Evolutionary conservation across 2,329 filamentous ascomycete species (phyloP).

Genomic region (Venturia effusa): DNA sequence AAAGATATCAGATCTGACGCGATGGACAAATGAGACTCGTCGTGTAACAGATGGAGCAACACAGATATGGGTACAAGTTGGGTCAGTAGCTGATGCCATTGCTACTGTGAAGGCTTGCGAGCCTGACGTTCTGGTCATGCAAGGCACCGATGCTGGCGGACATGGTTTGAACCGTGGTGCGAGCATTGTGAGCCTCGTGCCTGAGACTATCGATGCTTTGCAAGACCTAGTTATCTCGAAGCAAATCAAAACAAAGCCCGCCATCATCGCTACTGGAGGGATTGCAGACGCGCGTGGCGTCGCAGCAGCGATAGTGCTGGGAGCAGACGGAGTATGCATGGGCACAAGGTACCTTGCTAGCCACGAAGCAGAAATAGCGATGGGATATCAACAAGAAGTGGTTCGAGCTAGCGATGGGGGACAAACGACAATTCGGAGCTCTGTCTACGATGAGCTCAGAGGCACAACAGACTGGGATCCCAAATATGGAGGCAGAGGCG

Average conservation of each 20-base stretch:
- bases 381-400: conserved; percentile 38
- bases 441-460: conserved; percentile 41
- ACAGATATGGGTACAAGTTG: conserved; percentile 50
- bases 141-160: conserved; percentile 54
- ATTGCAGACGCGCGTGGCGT: conserved; percentile 46
- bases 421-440: conserved; percentile 37
- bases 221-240: conserved; percentile 21
- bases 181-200: conserved; percentile 45
- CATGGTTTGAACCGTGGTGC: conserved; percentile 47
- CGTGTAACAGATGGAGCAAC: conserved; percentile 24
- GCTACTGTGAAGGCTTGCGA: conserved; percentile 36
- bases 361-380: conserved; percentile 34
- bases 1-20: conserved; percentile 25
- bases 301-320: conserved; percentile 44
- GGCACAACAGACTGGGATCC: conserved; percentile 49
- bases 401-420: conserved; percentile 40
- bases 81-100: conserved; percentile 45
- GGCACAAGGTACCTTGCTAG: conserved; percentile 53
- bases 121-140: conserved; percentile 49
- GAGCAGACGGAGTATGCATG: conserved; percentile 43
- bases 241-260: conserved; percentile 16
- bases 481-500: conserved; percentile 45
- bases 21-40: conserved; percentile 23
- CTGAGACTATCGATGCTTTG: conserved; percentile 44
- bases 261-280: conserved; percentile 48